Evolutionary conservation across 208 protist species (phyloP).

Genomic region (Trypanosomatidae sp.): DNA sequence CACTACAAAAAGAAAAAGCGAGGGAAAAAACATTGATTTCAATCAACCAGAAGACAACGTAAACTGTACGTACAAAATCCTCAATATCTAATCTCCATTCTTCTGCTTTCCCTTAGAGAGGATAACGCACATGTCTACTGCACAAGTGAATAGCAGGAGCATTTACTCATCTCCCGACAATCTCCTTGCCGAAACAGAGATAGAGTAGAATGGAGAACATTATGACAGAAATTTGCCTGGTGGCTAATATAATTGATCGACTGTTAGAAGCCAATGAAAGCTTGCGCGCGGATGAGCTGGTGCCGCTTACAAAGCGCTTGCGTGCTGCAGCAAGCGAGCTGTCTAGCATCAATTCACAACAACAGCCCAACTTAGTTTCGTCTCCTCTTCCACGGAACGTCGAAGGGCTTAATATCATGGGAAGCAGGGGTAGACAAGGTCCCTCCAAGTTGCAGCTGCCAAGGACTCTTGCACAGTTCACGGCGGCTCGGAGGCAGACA

Average conservation of each 20-base stretch:
- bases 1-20: not conserved
- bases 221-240: conserved; percentile 46
- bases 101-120: not conserved
- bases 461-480: not conserved
- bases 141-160: too few relatives aligned
- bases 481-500: not conserved
- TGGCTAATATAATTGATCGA: conserved; percentile 62
- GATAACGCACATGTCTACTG: not conserved
- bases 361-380: not conserved
- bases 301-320: conserved; percentile 40
- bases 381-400: conserved; percentile 1
- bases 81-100: not conserved
- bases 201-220: conserved; percentile 20
- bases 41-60: not conserved
- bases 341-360: not conserved
- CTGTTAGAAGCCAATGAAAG: conserved; percentile 29
- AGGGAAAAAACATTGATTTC: not conserved
- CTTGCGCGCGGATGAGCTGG: conserved; percentile 45
- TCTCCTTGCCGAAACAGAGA: not conserved
- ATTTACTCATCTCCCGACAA: not conserved
- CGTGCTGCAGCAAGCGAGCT: conserved; percentile 30
- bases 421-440: not conserved
- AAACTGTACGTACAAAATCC: not conserved
- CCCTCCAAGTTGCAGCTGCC: not conserved
- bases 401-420: not conserved